Evolutionary conservation across 768 basidiomycete species (phyloP).

Genomic region (Roridomyces roridus): DNA sequence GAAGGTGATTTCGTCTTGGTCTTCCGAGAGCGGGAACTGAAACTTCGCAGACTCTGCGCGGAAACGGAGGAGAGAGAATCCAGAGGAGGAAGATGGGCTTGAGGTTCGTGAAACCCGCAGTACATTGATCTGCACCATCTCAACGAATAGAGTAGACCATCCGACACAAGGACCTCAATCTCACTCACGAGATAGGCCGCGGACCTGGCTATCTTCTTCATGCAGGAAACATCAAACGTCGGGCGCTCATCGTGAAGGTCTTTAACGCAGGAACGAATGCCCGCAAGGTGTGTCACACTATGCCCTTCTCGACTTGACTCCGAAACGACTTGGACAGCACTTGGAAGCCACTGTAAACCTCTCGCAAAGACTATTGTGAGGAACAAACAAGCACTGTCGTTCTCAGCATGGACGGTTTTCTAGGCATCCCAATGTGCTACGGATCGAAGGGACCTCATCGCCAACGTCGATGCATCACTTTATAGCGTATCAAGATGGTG

Average conservation of each 20-base stretch:
- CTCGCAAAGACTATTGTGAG: neutral
- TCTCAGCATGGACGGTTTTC: neutral
- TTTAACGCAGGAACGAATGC: neutral
- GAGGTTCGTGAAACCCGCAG: neutral
- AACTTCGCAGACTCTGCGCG: too few species aligned
- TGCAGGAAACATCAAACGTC: neutral
- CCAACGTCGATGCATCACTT: neutral
- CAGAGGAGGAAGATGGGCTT: too few species aligned
- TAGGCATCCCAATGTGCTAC: constrained; percentile 2
- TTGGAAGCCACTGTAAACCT: neutral
- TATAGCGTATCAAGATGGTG: neutral
- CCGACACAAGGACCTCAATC: neutral
- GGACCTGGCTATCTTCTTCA: neutral
- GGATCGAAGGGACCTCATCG: constrained; percentile 1
- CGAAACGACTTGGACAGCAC: too few species aligned
- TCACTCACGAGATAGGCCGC: neutral
- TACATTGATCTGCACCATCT: neutral
- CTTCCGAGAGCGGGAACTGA: too few species aligned
- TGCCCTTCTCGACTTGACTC: too few species aligned
- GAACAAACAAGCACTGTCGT: too few species aligned
- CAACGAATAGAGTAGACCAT: neutral
- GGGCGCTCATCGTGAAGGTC: neutral
- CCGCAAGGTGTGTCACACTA: neutral
- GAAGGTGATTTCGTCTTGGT: too few species aligned
- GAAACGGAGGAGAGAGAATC: too few species aligned